These are phyloP conservation scores for Macrolepiota dolichaula DNA, from an alignment of 768 basidiomycete genomes.

Conservation along the genomic window DNA sequence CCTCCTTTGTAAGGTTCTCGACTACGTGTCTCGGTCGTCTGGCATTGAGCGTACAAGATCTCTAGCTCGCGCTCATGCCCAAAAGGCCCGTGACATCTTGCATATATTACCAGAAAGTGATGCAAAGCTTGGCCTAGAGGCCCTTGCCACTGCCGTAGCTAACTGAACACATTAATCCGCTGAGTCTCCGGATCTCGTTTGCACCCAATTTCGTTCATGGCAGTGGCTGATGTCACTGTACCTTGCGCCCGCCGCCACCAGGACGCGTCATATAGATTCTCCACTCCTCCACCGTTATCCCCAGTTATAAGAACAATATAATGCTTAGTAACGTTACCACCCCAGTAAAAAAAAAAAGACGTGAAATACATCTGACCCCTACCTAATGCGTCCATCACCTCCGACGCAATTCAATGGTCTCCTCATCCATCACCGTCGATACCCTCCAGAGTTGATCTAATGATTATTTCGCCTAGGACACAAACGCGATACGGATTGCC, in stretches of 20 bases:
- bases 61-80: slow-evolving; percentile 73
- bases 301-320: background rate
- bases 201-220: background rate
- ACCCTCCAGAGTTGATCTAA: too few relatives aligned
- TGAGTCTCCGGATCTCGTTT: background rate
- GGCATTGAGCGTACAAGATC: slow-evolving; percentile 76
- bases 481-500: too few relatives aligned
- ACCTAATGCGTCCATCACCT: background rate
- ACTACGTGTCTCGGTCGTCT: slow-evolving; percentile 64
- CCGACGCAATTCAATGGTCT: too few relatives aligned
- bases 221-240: background rate
- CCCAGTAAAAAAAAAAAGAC: background rate
- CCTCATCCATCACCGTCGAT: too few relatives aligned
- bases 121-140: slow-evolving; percentile 71
- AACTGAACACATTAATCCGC: slow-evolving; percentile 46
- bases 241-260: too few relatives aligned
- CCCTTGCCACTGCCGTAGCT: slow-evolving; percentile 65
- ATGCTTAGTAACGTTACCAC: background rate
- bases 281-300: background rate
- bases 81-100: slow-evolving; percentile 71
- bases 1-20: slow-evolving; percentile 48
- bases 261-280: background rate
- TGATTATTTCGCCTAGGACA: too few relatives aligned
- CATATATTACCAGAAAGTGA: slow-evolving; percentile 75
- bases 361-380: background rate